Evolutionary conservation across 2,329 filamentous ascomycete species (phyloP), one percentile per base, ranked within the genome.

Genomic region (Ophiobolus disseminans): DNA sequence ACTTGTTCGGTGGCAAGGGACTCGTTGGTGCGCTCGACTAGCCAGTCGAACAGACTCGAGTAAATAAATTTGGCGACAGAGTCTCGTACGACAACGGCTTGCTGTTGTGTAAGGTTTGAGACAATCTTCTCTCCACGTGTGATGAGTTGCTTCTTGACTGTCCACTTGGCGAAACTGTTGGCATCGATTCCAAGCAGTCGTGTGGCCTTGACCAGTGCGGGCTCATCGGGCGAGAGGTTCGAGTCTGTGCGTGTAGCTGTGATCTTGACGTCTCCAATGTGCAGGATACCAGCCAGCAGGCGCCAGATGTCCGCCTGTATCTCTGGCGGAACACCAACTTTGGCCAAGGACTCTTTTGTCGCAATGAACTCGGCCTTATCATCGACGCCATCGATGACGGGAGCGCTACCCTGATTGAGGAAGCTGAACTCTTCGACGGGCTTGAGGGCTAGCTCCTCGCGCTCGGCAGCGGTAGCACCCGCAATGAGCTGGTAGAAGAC

Each of bases 31-130:
- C 89, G 90, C 64, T 97, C 92, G n/a, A 99, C 94, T 19, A 99
- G 83, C 94, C 94, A 99, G 79, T 99, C 94, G 73, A 99, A 99
- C 50, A 99, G 77, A 70, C 92, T 96, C 0, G 94, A 97, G 77
- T 99, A 99, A 59, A 99, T 94, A 76, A 93, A 99, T 74, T 99
- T 99, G 68, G 94, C 92, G 40, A 99, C 94, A 1, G 94, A 99
- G 70, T 99, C 94, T 70, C 93, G 86, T 11, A 99, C 94, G 48
- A 99, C 93, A 28, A 89, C 84, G 22, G 94, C 94, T 75, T 97
- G 93, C 53, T 95, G 90, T 65, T 95, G 91, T 19, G 89, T 95
- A 54, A 99, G 77, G 70, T 97, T 97, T 21, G 94, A 97, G 22
- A 90, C 91, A 63, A 99, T 99, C 80, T 97, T 97, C 74, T 99